Evolutionary conservation across 805 yeast genomes (phyloP).

Genomic region (Monosporozyma aerobia): DNA sequence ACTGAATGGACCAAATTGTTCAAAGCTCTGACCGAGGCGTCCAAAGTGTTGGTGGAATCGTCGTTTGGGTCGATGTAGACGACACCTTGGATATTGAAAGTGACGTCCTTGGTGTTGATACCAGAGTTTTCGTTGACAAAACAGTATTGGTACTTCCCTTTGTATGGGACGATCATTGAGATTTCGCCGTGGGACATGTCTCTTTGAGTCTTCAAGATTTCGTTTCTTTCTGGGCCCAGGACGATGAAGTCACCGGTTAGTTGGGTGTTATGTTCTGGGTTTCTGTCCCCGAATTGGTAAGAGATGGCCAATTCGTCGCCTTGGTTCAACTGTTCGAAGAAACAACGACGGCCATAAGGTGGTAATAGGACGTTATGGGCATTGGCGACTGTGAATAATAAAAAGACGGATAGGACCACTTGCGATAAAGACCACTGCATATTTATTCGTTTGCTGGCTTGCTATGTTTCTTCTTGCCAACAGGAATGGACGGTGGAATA

Average conservation of each 20-base stretch:
- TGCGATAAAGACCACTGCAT: constrained; percentile 1
- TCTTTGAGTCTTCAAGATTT: constrained; percentile 40
- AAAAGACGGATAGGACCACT: constrained; percentile 4
- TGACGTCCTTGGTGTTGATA: constrained; percentile 74
- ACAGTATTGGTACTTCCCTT: constrained; percentile 80
- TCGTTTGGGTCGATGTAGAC: constrained; percentile 74
- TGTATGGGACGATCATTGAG: constrained; percentile 49
- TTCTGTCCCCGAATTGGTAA: constrained; percentile 90
- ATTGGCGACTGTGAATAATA: constrained; percentile 7
- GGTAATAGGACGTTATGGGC: constrained; percentile 82
- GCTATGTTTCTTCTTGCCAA: no score
- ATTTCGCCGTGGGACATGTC: constrained; percentile 77
- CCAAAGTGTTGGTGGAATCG: constrained; percentile 70
- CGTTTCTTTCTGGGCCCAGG: constrained; percentile 33
- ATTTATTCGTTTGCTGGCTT: no score
- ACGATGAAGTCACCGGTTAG: constrained; percentile 59
- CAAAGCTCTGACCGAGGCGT: constrained; percentile 70
- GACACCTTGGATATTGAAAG: constrained; percentile 91
- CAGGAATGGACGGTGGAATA: no score
- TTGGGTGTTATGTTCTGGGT: constrained; percentile 60
- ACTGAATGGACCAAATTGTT: constrained; percentile 73
- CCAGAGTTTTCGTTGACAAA: constrained; percentile 78
- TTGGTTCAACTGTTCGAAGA: constrained; percentile 69
- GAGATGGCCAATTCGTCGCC: constrained; percentile 82
- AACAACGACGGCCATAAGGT: constrained; percentile 79